These are phyloP conservation scores for Geranium incanum DNA, from an alignment of 441 rosid genomes.

Conservation along the genomic window DNA sequence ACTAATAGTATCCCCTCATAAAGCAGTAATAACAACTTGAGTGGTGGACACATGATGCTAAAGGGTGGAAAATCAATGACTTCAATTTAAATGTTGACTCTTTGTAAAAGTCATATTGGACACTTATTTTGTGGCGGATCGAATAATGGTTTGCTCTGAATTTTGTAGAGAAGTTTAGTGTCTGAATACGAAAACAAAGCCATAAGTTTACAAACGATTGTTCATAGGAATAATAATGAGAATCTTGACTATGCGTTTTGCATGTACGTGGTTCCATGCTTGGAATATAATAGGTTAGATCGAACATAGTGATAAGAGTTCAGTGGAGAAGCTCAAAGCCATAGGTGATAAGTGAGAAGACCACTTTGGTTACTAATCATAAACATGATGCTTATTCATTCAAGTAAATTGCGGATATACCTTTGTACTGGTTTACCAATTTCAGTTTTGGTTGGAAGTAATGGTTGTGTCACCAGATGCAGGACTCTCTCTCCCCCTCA, in stretches of 20 bases:
- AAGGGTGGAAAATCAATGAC: no score
- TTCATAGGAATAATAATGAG: not conserved
- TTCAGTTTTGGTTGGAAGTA: not conserved
- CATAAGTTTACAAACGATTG: not conserved
- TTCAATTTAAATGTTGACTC: no score
- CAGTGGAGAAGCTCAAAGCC: not conserved
- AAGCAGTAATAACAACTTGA: no score
- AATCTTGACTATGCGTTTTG: not conserved
- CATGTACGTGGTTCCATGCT: not conserved
- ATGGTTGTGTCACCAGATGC: not conserved
- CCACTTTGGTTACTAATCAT: not conserved
- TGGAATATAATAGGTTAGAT: not conserved
- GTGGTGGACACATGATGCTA: no score
- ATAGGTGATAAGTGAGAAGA: not conserved
- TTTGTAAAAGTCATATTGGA: no score
- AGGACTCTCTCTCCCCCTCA: not conserved
- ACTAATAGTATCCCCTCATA: no score
- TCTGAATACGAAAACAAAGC: not conserved
- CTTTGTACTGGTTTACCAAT: not conserved
- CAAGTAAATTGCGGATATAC: not conserved
- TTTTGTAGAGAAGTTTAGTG: not conserved
- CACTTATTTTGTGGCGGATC: no score
- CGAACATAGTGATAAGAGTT: not conserved
- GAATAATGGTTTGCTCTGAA: constrained; percentile 22
- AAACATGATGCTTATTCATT: not conserved